Evolutionary conservation across 805 yeast genomes (phyloP), one percentile per base, ranked within the genome.

Genomic region (Cyberlindnera misumaiensis): DNA sequence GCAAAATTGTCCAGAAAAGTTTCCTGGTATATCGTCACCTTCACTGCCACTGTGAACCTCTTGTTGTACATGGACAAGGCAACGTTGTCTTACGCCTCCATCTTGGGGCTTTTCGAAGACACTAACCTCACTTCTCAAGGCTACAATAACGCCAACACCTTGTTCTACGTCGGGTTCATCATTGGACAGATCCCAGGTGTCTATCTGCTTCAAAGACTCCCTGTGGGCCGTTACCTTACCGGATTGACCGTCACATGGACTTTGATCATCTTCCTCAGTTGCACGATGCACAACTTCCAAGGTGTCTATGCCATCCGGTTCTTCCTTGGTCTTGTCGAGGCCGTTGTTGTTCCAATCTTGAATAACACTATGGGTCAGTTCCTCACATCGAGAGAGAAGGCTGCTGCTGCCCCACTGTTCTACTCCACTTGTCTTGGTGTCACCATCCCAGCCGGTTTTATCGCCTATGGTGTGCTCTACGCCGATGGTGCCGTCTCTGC

Each of bases 371-470:
- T 71, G 65, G 67, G 66, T 13, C 73, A 70, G 56, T 75, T 73
- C 48, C 59, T 73, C 38, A 72, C 73, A 2, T 59, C 65, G 11
- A 51, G 61, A 46, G 76, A 69, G 42, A 67, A 73, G 43, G 75
- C 75, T 15, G 63, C 72, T 2, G 62, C 71, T 25, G 75, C 77
- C 35, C 80, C 80, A 15, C 41, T 75, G 4, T 75, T 77, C 48
- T 75, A 69, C 46, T 59, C 70, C 11, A 63, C 75, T 9, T 71
- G 77, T 56, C 53, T 73, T 41, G 77, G 74, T 42, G 64, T 63
- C 11, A 64, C 73, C 2, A 70, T 76, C 31, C 76, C 78, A 11
- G 67, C 72, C 24, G 76, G 75, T 5, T 70, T 72, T 49, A 68
- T 72, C 36, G 64, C 71, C 0, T 65, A 61, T 41, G 70, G 68